Evolutionary conservation across 257 asterid species (phyloP).

Genomic region (Rubia yunnanensis): DNA sequence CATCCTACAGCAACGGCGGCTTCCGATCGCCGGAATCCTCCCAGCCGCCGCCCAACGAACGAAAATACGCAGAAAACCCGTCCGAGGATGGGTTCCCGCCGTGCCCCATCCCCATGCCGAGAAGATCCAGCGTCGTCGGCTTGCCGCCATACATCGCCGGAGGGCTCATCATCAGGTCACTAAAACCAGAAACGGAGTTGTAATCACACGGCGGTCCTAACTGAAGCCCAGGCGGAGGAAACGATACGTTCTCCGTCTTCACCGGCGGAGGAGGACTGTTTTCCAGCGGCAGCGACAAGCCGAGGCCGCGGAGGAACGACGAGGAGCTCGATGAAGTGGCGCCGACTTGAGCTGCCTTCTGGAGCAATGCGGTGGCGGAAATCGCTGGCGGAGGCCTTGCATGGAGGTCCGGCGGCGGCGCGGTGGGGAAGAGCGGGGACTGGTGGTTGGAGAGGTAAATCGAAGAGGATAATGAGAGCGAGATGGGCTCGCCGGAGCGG

Average conservation of each 20-base stretch:
- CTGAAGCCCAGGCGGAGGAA: conserved; percentile 38
- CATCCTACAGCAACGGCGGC: conserved; percentile 44
- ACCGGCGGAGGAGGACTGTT: conserved; percentile 13
- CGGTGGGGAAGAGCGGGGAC: conserved; percentile 33
- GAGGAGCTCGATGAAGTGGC: conserved; percentile 52
- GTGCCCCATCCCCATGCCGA: conserved; percentile 54
- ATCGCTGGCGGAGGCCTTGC: conserved; percentile 47
- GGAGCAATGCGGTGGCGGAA: conserved; percentile 86
- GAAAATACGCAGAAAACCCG: conserved; percentile 41
- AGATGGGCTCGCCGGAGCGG: conserved; percentile 40
- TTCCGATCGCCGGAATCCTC: conserved; percentile 47
- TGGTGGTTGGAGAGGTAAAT: conserved; percentile 30
- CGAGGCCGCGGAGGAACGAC: conserved; percentile 67
- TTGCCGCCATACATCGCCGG: conserved; percentile 30
- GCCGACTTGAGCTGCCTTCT: conserved; percentile 85
- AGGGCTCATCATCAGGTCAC: conserved; percentile 42
- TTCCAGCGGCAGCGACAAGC: conserved; percentile 35
- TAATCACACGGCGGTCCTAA: conserved; percentile 29
- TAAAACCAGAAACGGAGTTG: conserved; percentile 24
- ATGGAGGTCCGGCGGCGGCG: conserved; percentile 28
- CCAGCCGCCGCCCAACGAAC: conserved; percentile 48
- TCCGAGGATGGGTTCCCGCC: conserved; percentile 26
- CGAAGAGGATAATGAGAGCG: conserved; percentile 59
- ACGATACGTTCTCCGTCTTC: conserved; percentile 44
- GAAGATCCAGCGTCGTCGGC: conserved; percentile 74